A percentile compares a stretch with the other conserved stretches of the same genome.
Evolutionary conservation across 441 rosid genomes (phyloP).

Genomic region (Brassica balearica): DNA sequence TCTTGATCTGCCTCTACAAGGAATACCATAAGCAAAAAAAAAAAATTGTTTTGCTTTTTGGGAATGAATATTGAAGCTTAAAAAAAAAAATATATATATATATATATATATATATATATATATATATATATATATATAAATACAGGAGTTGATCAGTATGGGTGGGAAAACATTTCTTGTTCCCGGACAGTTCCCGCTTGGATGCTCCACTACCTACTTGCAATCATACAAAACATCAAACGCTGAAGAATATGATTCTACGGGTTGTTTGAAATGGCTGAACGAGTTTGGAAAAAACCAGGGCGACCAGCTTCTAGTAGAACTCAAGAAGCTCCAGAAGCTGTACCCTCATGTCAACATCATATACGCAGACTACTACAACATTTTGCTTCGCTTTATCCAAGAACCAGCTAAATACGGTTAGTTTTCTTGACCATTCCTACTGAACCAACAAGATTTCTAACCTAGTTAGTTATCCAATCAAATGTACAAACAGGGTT

Average conservation of each 20-base stretch:
- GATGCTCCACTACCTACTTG: slow-evolving; percentile 13
- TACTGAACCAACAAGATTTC: background rate
- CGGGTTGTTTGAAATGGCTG: slow-evolving; percentile 49
- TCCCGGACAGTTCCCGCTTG: slow-evolving; percentile 19
- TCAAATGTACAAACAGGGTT: slow-evolving; percentile 39
- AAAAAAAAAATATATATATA: too few species aligned
- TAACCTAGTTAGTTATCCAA: background rate
- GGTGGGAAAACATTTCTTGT: slow-evolving; percentile 17
- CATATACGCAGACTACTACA: slow-evolving; percentile 52
- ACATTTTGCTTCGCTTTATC: slow-evolving; percentile 29
- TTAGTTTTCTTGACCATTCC: slow-evolving; percentile 5
- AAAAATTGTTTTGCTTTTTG: background rate
- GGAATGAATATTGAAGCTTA: background rate
- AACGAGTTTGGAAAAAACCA: slow-evolving; percentile 49
- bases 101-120: too few species aligned
- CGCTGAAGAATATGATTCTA: slow-evolving; percentile 44
- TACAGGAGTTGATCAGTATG: slow-evolving; percentile 6
- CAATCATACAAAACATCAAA: slow-evolving; percentile 8
- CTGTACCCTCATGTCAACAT: slow-evolving; percentile 46
- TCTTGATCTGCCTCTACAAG: background rate
- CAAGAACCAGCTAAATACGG: slow-evolving; percentile 44
- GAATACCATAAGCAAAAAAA: background rate
- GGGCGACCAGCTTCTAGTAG: slow-evolving; percentile 43
- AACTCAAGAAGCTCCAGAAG: slow-evolving; percentile 33
- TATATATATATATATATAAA: too few species aligned